These are phyloP conservation scores for Rosa hybrid DNA, from an alignment of 331 rosid genomes.

Conservation along the genomic window DNA sequence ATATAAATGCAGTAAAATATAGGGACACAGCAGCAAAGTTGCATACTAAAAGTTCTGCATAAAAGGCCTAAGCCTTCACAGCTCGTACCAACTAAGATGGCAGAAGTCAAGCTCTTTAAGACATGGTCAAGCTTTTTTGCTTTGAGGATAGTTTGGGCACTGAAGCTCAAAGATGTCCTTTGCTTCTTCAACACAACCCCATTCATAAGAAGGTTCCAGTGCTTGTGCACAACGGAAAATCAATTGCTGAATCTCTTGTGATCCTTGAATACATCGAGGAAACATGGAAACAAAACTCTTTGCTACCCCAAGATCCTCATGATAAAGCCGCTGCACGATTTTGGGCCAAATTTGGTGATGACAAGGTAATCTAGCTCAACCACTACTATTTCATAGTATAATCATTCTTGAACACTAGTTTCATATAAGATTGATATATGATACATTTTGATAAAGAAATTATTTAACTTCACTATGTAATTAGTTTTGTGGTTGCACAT, in stretches of 20 bases:
- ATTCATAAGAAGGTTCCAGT: background rate
- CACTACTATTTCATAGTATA: too few relatives aligned
- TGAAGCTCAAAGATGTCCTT: background rate
- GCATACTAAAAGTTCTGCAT: background rate
- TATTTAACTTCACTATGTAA: too few relatives aligned
- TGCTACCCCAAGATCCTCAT: too few relatives aligned
- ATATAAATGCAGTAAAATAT: too few relatives aligned
- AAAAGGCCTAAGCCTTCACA: background rate
- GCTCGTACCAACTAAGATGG: background rate
- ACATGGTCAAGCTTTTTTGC: background rate
- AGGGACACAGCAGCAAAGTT: background rate
- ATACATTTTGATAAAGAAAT: background rate
- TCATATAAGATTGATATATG: background rate
- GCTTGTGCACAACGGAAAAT: too few relatives aligned
- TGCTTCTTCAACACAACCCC: background rate
- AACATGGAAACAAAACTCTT: too few relatives aligned
- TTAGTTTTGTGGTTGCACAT: background rate
- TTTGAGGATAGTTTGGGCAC: background rate
- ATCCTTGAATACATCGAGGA: too few relatives aligned
- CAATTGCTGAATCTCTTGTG: too few relatives aligned
- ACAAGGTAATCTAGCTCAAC: too few relatives aligned
- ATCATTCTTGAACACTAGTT: too few relatives aligned
- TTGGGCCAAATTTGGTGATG: background rate
- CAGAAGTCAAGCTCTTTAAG: background rate
- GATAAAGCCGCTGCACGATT: background rate